Percentiles rank a stretch among this genome's conserved stretches.
Conservation (phyloP, 768 basidiomycete genomes). For the Leucocoprinus birnbaumii region DNA sequence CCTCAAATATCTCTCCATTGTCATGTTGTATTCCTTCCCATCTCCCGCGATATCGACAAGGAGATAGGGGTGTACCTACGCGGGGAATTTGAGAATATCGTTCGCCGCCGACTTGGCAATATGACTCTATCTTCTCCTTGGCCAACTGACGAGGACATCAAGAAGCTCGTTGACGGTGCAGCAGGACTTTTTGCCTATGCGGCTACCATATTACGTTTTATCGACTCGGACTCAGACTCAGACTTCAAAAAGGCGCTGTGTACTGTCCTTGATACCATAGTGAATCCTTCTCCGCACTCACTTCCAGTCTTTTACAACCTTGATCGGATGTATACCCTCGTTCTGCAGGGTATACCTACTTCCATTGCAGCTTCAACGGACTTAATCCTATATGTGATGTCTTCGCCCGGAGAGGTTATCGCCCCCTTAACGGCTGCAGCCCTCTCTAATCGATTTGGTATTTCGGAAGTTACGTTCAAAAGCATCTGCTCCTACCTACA, state of each 20-base stretch:
- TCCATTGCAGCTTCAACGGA: background rate
- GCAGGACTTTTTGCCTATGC: background rate
- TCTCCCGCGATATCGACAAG: background rate
- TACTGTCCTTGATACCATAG: background rate
- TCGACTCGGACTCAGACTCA: constrained; percentile 11
- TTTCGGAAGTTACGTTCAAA: too few relatives aligned
- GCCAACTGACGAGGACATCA: background rate
- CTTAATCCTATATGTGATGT: background rate
- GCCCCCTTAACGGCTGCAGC: too few relatives aligned
- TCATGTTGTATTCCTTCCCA: background rate
- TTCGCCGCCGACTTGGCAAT: too few relatives aligned
- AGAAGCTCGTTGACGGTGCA: background rate
- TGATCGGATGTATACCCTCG: constrained; percentile 13
- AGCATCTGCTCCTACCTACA: too few relatives aligned
- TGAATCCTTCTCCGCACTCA: background rate
- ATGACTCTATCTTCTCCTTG: background rate
- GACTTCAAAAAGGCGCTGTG: background rate
- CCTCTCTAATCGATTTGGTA: background rate
- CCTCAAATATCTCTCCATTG: background rate
- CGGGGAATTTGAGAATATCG: constrained; percentile 1
- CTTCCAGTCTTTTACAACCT: constrained; percentile 6
- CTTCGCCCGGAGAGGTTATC: background rate
- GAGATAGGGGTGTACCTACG: constrained; percentile 9
- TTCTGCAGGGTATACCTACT: background rate
- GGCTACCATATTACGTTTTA: constrained; percentile 12